Evolutionary conservation across 441 rosid genomes (phyloP), one percentile per base, ranked within the genome.

Genomic region (Pelargonium fulgidum): DNA sequence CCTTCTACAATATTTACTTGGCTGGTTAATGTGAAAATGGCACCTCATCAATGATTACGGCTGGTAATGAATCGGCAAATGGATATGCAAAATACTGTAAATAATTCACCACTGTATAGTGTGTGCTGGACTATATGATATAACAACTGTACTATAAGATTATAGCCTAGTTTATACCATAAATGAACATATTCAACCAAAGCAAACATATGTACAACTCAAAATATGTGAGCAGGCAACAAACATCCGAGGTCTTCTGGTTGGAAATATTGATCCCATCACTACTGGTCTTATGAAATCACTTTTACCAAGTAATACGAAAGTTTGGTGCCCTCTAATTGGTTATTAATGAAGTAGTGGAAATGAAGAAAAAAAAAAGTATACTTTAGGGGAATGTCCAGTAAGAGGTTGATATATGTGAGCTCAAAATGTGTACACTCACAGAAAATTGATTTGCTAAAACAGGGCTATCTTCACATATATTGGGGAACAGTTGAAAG

Each of bases 391-490:
- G 52, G 68, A 42, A 54, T 22, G 33, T 65, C 26, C 22, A 17
- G 54, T 42, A 65, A 42, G 33, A 22, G 22, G 13, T 20, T 22
- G 29, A 33, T 33, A 33, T 33, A 33, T 41, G 12, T 45, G 69
- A 11, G 48, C 19, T 33, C 41, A 48, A 52, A 2, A 10, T 44
- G 59, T 13, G 59, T 24, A 56, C 41, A 77, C 85, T 74, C 77
- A 85, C 89, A 13, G 89, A 85, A 81, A 85, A 85, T 44, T 83
- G 89, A 72, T 85, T 85, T 54, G 87, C 85, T 67, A 85, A 64
- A 76, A 85, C 73, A 2, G 89, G 89, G 65, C 39, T 78, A 13
- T 85, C 80, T 72, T 85, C 85, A 77, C 84, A 80, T 70, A 73
- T 75, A 69, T 73, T 77, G 45, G 87, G 87, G 70, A 83, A 85